Conservation (phyloP, 1,284 basidiomycete genomes). For the Anthracocystis panici-leucophaei region DNA sequence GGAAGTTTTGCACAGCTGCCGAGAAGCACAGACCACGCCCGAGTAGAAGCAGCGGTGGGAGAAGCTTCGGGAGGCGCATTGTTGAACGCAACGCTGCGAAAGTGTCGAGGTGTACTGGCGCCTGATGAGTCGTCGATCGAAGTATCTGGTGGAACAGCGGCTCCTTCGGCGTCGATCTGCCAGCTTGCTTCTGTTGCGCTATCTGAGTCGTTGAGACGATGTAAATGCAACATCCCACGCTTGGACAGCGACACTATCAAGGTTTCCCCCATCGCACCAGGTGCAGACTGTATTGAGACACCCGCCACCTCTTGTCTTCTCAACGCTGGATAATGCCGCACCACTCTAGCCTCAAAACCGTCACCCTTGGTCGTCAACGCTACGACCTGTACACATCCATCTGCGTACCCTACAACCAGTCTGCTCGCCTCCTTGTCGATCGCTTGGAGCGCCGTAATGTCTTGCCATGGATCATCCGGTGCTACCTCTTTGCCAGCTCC, state of each 20-base stretch:
- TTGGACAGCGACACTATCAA: slow-evolving; percentile 24
- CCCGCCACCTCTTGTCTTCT: slow-evolving; percentile 18
- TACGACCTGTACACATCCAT: slow-evolving; percentile 27
- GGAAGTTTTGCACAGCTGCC: not conserved
- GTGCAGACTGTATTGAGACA: slow-evolving; percentile 7
- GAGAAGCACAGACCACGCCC: slow-evolving; percentile 41
- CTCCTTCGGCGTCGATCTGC: slow-evolving; percentile 11
- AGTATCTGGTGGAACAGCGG: not conserved
- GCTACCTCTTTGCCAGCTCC: not conserved
- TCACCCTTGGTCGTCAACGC: not conserved
- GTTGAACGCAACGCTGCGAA: slow-evolving; percentile 42
- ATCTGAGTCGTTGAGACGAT: not conserved
- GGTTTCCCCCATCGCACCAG: not conserved
- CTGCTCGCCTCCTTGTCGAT: slow-evolving; percentile 4
- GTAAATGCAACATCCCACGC: slow-evolving; percentile 5
- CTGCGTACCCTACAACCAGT: slow-evolving; percentile 34
- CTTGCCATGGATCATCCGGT: slow-evolving; percentile 36
- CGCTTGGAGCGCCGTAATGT: slow-evolving; percentile 26
- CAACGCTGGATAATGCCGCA: not conserved
- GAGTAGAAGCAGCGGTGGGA: not conserved
- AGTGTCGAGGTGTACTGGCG: slow-evolving; percentile 19
- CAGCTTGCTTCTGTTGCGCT: not conserved
- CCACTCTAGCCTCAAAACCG: not conserved
- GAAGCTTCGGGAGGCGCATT: slow-evolving; percentile 18
- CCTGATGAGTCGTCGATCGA: slow-evolving; percentile 7